Percentiles rank a stretch among this genome's conserved stretches.
These are phyloP conservation scores for Cladorrhinum sp. DNA, from an alignment of 2,329 filamentous ascomycete species.

Conservation along the genomic window DNA sequence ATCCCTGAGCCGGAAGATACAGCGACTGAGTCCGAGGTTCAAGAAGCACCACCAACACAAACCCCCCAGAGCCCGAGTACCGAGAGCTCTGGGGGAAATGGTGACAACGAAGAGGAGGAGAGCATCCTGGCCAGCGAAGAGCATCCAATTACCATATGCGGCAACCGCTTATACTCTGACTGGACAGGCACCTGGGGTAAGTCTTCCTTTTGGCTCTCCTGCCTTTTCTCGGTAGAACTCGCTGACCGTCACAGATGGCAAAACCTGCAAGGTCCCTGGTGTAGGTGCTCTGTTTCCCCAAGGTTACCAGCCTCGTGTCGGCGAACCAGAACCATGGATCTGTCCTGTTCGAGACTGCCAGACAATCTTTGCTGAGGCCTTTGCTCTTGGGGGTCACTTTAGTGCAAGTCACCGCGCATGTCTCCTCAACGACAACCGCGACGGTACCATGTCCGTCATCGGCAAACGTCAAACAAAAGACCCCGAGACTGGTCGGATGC, in stretches of 20 bases:
- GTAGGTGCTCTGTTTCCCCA: constrained; percentile 20
- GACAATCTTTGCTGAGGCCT: constrained; percentile 12
- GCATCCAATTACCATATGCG: constrained; percentile 9
- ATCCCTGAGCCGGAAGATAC: neutral
- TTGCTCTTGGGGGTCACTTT: constrained; percentile 22
- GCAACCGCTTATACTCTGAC: constrained; percentile 14
- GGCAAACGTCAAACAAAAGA: constrained; percentile 15
- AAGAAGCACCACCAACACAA: neutral
- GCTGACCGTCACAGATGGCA: constrained; percentile 7
- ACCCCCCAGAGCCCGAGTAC: neutral
- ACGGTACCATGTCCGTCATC: constrained; percentile 16
- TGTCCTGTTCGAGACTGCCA: constrained; percentile 21
- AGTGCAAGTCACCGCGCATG: constrained; percentile 19
- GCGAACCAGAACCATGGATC: constrained; percentile 17
- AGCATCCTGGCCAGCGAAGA: neutral
- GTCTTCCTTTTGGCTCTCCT: neutral
- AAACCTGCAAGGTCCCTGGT: constrained; percentile 7
- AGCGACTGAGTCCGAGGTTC: neutral
- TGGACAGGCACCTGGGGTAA: constrained; percentile 16
- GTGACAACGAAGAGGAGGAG: neutral
- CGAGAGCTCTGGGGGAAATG: neutral
- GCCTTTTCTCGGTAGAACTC: neutral
- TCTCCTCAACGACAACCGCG: constrained; percentile 22
- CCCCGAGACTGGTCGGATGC: constrained; percentile 10
- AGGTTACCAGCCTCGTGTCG: constrained; percentile 12